Conservation (phyloP, 371 early-diverging fungal genomes). For the Haplosporangium sp. region DNA sequence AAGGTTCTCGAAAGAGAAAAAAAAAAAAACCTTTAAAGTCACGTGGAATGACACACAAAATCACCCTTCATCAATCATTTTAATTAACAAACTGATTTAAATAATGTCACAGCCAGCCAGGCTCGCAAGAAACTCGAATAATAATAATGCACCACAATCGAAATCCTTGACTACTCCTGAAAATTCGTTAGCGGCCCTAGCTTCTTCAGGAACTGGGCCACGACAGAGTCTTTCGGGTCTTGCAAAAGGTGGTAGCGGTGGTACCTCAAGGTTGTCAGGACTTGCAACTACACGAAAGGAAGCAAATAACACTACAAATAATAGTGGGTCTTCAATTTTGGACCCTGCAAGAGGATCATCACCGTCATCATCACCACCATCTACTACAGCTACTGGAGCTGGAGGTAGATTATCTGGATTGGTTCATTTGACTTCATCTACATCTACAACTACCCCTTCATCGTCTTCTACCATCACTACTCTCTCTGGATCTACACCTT, state of each 20-base stretch:
- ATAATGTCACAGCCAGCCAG: constrained; percentile 19
- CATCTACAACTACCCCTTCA: background rate
- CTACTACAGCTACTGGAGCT: background rate
- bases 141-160: constrained; percentile 4
- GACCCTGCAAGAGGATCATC: constrained; percentile 7
- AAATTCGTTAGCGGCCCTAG: constrained; percentile 10
- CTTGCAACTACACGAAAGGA: background rate
- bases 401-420: constrained; percentile 10
- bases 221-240: constrained; percentile 15
- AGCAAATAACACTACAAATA: background rate
- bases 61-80: no score
- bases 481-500: background rate
- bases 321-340: background rate
- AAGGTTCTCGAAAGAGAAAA: constrained; percentile 17
- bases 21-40: background rate
- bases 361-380: background rate
- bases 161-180: background rate
- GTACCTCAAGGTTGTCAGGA: constrained; percentile 3
- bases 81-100: no score
- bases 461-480: background rate
- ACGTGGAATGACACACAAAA: no score
- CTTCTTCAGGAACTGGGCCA: constrained; percentile 3
- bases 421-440: constrained; percentile 1
- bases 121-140: constrained; percentile 5
- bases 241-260: background rate